Evolutionary conservation across 2,329 filamentous ascomycete genomes (phyloP).

Genomic region (Fusarium camptoceras): DNA sequence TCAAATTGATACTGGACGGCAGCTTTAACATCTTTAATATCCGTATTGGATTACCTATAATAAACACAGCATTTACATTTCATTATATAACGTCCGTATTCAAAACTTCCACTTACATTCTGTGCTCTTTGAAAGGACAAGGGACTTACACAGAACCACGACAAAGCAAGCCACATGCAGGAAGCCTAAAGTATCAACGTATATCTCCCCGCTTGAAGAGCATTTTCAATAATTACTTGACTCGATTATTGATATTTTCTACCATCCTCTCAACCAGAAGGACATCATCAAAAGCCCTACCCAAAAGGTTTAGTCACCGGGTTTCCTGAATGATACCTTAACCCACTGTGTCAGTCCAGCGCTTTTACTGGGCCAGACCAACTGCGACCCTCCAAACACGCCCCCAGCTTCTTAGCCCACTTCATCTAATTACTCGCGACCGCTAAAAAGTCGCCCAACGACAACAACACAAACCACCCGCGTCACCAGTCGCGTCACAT

Average conservation of each 20-base stretch:
- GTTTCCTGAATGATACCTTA: not conserved
- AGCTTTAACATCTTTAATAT: not conserved
- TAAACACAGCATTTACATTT: not conserved
- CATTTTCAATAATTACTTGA: not conserved
- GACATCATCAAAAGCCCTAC: not conserved
- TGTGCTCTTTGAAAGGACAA: not conserved
- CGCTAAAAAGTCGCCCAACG: constrained; percentile 26
- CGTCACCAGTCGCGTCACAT: constrained; percentile 41
- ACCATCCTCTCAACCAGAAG: not conserved
- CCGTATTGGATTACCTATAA: not conserved
- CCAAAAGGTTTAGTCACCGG: not conserved
- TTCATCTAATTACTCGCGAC: constrained; percentile 30
- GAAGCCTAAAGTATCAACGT: not conserved
- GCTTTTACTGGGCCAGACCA: constrained; percentile 19
- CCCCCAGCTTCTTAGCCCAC: constrained; percentile 30
- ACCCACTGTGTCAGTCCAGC: constrained; percentile 5
- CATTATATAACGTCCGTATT: not conserved
- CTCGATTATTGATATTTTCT: not conserved
- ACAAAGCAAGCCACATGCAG: not conserved
- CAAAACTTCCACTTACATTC: not conserved
- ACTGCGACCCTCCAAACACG: constrained; percentile 28
- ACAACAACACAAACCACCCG: constrained; percentile 40
- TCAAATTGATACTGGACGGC: not conserved
- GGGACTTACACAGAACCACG: not conserved
- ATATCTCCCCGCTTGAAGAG: not conserved